These are phyloP conservation scores for Penicillium malachiteum DNA, from an alignment of 495 filamentous ascomycete genomes.

Conservation along the genomic window DNA sequence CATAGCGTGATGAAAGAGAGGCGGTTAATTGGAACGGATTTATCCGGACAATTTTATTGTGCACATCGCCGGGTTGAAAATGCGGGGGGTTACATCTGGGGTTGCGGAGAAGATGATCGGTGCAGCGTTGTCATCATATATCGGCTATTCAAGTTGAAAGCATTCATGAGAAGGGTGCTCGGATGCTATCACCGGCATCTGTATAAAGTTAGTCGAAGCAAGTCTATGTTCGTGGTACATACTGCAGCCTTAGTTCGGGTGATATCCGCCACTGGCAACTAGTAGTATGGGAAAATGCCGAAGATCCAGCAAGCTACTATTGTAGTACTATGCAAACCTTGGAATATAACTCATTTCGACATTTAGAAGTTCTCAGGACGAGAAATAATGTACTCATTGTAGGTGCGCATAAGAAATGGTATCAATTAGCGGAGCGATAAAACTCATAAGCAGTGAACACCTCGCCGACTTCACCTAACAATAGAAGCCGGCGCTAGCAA, in stretches of 20 bases:
- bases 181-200: no score
- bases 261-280: no score
- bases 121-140: slow-evolving; percentile 4
- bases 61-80: slow-evolving; percentile 2
- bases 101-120: slow-evolving; percentile 17
- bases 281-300: no score
- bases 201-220: no score
- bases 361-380: neutral
- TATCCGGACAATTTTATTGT: neutral
- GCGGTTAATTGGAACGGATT: slow-evolving; percentile 9
- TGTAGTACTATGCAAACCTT: neutral
- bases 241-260: no score
- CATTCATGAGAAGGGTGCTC: neutral
- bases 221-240: no score
- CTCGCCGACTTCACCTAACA: neutral
- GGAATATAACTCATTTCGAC: no score
- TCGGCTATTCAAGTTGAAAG: slow-evolving; percentile 20
- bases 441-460: neutral
- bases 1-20: neutral
- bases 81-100: slow-evolving; percentile 28
- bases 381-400: slow-evolving; percentile 3
- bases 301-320: neutral
- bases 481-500: slow-evolving; percentile 13
- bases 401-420: slow-evolving; percentile 14
- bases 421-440: slow-evolving; percentile 19